Evolutionary conservation across 768 basidiomycete genomes (phyloP).

Genomic region (Termitomyces sp.): DNA sequence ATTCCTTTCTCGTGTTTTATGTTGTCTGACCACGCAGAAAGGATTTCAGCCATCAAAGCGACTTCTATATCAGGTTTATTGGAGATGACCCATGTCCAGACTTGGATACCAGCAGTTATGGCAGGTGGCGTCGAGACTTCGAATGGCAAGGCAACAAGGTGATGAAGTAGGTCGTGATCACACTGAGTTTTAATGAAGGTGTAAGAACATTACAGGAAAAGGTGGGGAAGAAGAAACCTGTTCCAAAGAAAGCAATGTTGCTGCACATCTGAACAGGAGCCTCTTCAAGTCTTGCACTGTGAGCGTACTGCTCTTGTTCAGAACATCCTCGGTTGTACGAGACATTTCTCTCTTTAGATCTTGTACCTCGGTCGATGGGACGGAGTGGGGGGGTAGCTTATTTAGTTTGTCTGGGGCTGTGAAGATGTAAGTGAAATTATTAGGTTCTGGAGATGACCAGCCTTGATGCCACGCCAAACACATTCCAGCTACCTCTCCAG

Average conservation of each 20-base stretch:
- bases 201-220: neutral
- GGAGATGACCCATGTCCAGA: constrained; percentile 94
- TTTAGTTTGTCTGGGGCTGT: constrained; percentile 56
- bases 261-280: constrained; percentile 81
- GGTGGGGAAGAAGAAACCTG: constrained; percentile 35
- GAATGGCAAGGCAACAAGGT: constrained; percentile 84
- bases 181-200: constrained; percentile 39
- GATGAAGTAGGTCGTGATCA: constrained; percentile 81
- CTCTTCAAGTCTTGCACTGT: constrained; percentile 81
- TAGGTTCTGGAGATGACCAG: constrained; percentile 19
- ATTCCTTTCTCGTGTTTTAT: constrained; percentile 76
- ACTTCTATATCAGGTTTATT: constrained; percentile 81
- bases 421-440: neutral
- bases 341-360: constrained; percentile 66
- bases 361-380: constrained; percentile 56
- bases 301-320: constrained; percentile 64
- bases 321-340: constrained; percentile 60
- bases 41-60: constrained; percentile 77
- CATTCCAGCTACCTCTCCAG: constrained; percentile 81
- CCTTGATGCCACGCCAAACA: constrained; percentile 64
- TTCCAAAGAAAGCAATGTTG: constrained; percentile 64
- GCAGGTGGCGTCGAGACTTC: constrained; percentile 84
- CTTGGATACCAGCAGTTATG: constrained; percentile 83
- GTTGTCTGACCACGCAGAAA: constrained; percentile 82
- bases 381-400: constrained; percentile 52